These are phyloP conservation scores for Rhinocladiella mackenziei DNA, from an alignment of 2,329 filamentous ascomycete genomes.

Conservation along the genomic window DNA sequence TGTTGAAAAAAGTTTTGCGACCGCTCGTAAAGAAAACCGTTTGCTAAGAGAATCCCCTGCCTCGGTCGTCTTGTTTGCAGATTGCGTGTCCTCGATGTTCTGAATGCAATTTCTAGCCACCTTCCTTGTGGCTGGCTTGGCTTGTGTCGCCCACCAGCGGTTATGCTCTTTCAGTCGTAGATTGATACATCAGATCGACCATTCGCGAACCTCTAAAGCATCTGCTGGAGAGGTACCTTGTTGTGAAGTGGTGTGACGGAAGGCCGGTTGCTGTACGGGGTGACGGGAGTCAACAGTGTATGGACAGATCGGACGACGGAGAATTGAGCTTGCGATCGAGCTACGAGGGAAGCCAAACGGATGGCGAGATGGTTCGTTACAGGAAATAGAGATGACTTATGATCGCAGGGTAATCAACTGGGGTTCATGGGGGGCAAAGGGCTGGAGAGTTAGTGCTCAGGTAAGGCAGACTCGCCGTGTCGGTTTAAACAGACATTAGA, in stretches of 20 bases:
- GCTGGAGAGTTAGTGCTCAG: slow-evolving; percentile 17
- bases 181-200: slow-evolving; percentile 2
- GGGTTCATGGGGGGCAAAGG: too few relatives aligned
- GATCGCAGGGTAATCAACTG: too few relatives aligned
- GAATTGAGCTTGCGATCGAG: slow-evolving; percentile 9
- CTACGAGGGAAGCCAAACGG: background rate
- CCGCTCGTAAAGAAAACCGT: too few relatives aligned
- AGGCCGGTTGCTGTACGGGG: background rate
- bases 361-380: background rate
- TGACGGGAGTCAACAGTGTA: background rate
- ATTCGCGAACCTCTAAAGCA: slow-evolving; percentile 3
- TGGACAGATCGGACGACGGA: slow-evolving; percentile 11
- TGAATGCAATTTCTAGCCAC: background rate
- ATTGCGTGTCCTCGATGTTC: background rate
- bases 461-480: slow-evolving; percentile 24
- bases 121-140: slow-evolving; percentile 2
- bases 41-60: too few relatives aligned
- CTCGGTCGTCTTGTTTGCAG: too few relatives aligned
- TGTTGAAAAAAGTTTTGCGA: too few relatives aligned
- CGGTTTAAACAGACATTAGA: slow-evolving; percentile 5
- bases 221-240: background rate
- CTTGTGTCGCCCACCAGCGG: background rate
- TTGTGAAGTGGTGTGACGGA: slow-evolving; percentile 2
- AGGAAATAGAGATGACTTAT: background rate
- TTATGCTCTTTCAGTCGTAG: slow-evolving; percentile 5